Base-by-base conservation (phyloP, 2,329 filamentous ascomycete species). In the Fusarium napiforme region DNA sequence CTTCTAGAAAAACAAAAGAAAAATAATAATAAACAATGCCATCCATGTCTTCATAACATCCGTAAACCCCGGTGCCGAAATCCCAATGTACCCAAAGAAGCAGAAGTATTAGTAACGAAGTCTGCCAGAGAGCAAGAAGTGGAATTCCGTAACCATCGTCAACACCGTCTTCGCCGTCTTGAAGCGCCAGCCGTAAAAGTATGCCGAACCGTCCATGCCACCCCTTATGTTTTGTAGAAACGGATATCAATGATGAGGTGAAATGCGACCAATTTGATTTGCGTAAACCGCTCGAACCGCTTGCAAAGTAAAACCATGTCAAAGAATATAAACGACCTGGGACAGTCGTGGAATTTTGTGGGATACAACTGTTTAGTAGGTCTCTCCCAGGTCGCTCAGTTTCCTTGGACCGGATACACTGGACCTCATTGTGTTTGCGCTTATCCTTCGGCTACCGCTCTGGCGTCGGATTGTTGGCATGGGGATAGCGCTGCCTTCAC, bases 331-430 rank as follows among this genome's bases (percentile, higher is more conserved):
- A 70, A 70, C 62, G 67, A 67, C 61, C 64, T 68, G 63, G 64
- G 45, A 66, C 36, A 58, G 53, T 49, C 59, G 50, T 40, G 53
- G 45, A 67, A 50, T 58, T 62, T 60, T 64, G 8, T 32, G 37
- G 57, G 67, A 46, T 60, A 36, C 34, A 53, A 67, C 58, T 65
- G 26, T 69, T 81, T 79, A 89, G 72, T 88, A 89, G 14, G 87
- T 89, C 83, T 89, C 87, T 62, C 87, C 87, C 67, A 88, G 78
- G 68, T 89, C 87, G 67, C 83, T 82, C 63, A 88, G 75, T 71
- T 82, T 86, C 75, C 81, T 82, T 50, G 80, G 76, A 45, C 81
- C 81, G 59, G 78, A 78, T 34, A 78, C 77, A 64, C 78, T 80
- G n/a, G 79, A 76, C 62, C 82, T 78, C 21, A 76, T 74, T 36